Conservation (phyloP, 352 stramenopile genomes). For the Phytophthora brassicae region DNA sequence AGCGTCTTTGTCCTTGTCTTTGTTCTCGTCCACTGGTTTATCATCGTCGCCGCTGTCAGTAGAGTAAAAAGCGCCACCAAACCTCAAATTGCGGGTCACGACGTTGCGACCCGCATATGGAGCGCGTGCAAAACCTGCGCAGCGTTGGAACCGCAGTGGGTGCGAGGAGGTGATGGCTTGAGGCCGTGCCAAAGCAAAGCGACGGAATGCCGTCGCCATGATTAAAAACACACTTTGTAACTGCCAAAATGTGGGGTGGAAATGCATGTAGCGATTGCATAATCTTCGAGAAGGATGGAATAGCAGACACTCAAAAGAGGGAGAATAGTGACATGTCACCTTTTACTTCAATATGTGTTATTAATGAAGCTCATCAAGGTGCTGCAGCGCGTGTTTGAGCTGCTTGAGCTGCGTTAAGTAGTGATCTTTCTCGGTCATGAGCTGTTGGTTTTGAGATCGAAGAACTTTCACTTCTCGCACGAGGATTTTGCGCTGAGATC, state of each 20-base stretch:
- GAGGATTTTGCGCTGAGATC: constrained; percentile 78
- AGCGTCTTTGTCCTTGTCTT: constrained; percentile 11
- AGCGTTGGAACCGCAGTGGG: constrained; percentile 4
- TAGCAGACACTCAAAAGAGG: neutral
- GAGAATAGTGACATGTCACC: constrained; percentile 1
- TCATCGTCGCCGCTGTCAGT: constrained; percentile 29
- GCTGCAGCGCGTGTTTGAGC: constrained; percentile 70
- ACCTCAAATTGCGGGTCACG: constrained; percentile 3
- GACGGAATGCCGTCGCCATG: constrained; percentile 45
- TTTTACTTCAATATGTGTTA: constrained; percentile 12
- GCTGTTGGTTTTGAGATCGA: constrained; percentile 64
- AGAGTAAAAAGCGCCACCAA: constrained; percentile 32
- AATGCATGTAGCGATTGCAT: constrained; percentile 17
- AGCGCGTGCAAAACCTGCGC: neutral
- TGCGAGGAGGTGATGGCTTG: neutral
- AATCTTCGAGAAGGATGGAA: neutral
- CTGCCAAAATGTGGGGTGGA: neutral
- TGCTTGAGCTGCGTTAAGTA: constrained; percentile 81
- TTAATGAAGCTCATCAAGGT: constrained; percentile 59
- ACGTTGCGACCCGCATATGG: constrained; percentile 3
- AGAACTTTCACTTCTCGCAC: constrained; percentile 81
- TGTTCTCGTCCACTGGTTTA: constrained; percentile 25
- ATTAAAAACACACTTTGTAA: neutral
- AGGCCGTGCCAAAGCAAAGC: constrained; percentile 32
- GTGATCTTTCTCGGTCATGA: constrained; percentile 61